Percentiles rank a stretch among this genome's conserved stretches.
Conservation (phyloP, 2,329 filamentous ascomycete species). For the Ilyonectria robusta region DNA sequence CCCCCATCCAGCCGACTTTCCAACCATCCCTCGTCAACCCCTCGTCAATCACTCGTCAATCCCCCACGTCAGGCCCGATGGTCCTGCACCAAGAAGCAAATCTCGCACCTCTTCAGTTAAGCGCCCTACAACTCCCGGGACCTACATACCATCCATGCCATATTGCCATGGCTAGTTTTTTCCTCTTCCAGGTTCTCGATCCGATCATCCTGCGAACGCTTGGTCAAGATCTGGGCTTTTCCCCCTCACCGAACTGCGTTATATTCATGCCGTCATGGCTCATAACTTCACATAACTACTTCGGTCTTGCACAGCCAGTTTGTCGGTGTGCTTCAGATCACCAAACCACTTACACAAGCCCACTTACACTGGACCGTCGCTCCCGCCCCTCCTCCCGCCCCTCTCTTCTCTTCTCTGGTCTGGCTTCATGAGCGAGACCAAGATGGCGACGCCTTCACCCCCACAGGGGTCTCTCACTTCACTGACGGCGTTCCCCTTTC, state of each 20-base stretch:
- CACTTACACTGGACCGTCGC: conserved; percentile 15
- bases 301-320: conserved; percentile 4
- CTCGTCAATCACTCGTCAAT: neutral
- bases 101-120: conserved; percentile 12
- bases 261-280: conserved; percentile 10
- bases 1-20: neutral
- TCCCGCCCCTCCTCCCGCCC: conserved; percentile 20
- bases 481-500: conserved; percentile 1
- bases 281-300: neutral
- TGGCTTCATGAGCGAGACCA: conserved; percentile 6
- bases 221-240: conserved; percentile 13
- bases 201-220: conserved; percentile 25
- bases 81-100: conserved; percentile 16
- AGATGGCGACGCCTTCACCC: conserved; percentile 17
- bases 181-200: conserved; percentile 17
- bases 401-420: neutral
- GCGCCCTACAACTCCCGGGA: conserved; percentile 21
- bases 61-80: conserved; percentile 13
- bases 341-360: conserved; percentile 13
- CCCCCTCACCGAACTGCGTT: neutral
- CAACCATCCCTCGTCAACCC: neutral
- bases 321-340: conserved; percentile 21
- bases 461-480: conserved; percentile 4
- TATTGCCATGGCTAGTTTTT: conserved; percentile 14
- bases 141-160: conserved; percentile 21